Evolutionary conservation across 495 filamentous ascomycete genomes (phyloP).

Genomic region (Neurospora tetrasperma): DNA sequence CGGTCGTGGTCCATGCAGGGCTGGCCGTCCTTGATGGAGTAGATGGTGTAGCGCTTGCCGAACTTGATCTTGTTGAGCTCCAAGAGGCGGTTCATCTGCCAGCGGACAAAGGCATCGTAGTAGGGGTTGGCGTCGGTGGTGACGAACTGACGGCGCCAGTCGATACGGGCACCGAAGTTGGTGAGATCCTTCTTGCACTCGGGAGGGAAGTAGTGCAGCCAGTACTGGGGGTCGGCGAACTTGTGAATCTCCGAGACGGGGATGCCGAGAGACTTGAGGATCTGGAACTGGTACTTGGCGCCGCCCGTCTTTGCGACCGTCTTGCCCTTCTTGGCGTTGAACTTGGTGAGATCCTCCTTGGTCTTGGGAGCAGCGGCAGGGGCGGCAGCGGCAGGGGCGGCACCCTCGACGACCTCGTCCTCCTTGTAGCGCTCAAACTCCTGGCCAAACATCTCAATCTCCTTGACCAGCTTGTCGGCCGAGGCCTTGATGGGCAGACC

Average conservation of each 20-base stretch:
- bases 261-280: slow-evolving; percentile 62
- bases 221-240: slow-evolving; percentile 77
- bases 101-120: slow-evolving; percentile 90
- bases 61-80: slow-evolving; percentile 90
- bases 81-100: slow-evolving; percentile 93
- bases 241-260: slow-evolving; percentile 78
- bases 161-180: slow-evolving; percentile 75
- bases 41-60: slow-evolving; percentile 88
- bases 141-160: slow-evolving; percentile 85
- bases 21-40: slow-evolving; percentile 93
- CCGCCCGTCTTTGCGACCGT: slow-evolving; percentile 82
- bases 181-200: slow-evolving; percentile 71
- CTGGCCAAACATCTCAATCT: slow-evolving; percentile 79
- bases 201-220: slow-evolving; percentile 69
- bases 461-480: slow-evolving; percentile 85
- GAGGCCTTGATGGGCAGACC: slow-evolving; percentile 98
- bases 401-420: slow-evolving; percentile 33
- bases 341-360: slow-evolving; percentile 74
- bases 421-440: slow-evolving; percentile 72
- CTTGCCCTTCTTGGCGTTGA: slow-evolving; percentile 90
- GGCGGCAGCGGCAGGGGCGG: slow-evolving; percentile 6
- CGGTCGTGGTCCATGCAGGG: slow-evolving; percentile 97
- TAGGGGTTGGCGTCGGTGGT: slow-evolving; percentile 97
- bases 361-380: slow-evolving; percentile 25
- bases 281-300: slow-evolving; percentile 53